Conservation (phyloP, 2,329 filamentous ascomycete species). For the Atkinsonella hypoxylon region DNA sequence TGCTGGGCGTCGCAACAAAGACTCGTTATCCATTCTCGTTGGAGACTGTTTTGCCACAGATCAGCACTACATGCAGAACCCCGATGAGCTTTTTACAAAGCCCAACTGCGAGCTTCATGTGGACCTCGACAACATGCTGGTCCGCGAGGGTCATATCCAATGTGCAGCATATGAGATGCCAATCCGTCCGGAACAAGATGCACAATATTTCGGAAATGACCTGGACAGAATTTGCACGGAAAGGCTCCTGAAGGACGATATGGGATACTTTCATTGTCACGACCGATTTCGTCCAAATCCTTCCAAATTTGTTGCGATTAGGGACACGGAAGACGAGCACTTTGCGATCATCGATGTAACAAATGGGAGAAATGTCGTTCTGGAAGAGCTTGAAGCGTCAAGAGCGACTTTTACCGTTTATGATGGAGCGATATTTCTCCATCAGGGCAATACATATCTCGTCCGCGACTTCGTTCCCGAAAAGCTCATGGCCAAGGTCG, state of each 20-base stretch:
- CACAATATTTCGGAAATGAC: conserved; percentile 65
- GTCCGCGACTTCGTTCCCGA: conserved; percentile 82
- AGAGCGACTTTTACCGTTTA: conserved; percentile 95
- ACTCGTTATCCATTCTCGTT: conserved; percentile 80
- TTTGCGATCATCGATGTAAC: conserved; percentile 89
- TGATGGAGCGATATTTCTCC: conserved; percentile 91
- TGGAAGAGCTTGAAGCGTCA: conserved; percentile 92
- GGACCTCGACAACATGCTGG: conserved; percentile 82
- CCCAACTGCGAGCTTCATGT: conserved; percentile 84
- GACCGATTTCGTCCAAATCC: conserved; percentile 78
- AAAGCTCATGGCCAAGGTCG: conserved; percentile 71
- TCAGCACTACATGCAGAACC: conserved; percentile 95
- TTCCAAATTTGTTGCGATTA: conserved; percentile 72
- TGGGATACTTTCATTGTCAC: conserved; percentile 84
- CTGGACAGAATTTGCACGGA: conserved; percentile 60
- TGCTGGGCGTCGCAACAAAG: conserved; percentile 83
- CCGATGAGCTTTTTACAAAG: conserved; percentile 83
- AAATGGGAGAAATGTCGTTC: conserved; percentile 66
- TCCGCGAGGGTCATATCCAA: conserved; percentile 87
- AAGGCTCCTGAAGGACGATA: conserved; percentile 58
- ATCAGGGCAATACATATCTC: conserved; percentile 88
- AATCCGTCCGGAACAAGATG: conserved; percentile 65
- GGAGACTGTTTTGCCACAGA: conserved; percentile 85
- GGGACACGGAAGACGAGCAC: conserved; percentile 79
- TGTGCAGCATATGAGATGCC: conserved; percentile 95